Conservation (phyloP, 2,329 filamentous ascomycete species). For the Aspergillus pseudoglaucus region DNA sequence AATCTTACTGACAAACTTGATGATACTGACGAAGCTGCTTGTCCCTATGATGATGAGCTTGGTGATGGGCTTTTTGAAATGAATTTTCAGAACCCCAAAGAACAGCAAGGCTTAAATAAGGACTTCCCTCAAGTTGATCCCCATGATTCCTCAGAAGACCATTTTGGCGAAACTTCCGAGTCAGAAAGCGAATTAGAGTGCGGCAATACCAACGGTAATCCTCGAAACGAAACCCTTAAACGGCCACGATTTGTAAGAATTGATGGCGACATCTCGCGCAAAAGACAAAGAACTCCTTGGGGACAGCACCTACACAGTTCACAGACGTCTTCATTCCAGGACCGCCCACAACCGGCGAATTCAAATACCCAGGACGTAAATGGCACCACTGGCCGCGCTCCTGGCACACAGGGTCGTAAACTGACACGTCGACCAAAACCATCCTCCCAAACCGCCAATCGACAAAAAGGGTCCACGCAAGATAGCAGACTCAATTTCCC, state of each 20-base stretch:
- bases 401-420: not conserved
- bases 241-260: not conserved
- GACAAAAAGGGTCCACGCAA: conserved; percentile 23
- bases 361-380: not conserved
- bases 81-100: conserved; percentile 11
- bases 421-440: conserved; percentile 1
- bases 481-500: conserved; percentile 57
- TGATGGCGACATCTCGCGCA: conserved; percentile 2
- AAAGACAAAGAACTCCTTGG: conserved; percentile 4
- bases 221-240: not conserved
- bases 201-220: too few relatives aligned
- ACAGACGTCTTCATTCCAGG: not conserved
- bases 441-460: conserved; percentile 21
- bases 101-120: not conserved
- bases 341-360: not conserved
- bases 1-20: conserved; percentile 25
- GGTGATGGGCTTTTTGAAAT: conserved; percentile 20
- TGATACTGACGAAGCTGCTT: conserved; percentile 8
- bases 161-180: not conserved
- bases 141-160: not conserved
- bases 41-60: conserved; percentile 7
- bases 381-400: not conserved
- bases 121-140: not conserved
- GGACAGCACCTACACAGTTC: not conserved
- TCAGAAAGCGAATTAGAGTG: not conserved